Percentiles rank a stretch among this genome's conserved stretches.
Evolutionary conservation across 257 asterid species (phyloP).

Genomic region (Fraxinus pennsylvanica): DNA sequence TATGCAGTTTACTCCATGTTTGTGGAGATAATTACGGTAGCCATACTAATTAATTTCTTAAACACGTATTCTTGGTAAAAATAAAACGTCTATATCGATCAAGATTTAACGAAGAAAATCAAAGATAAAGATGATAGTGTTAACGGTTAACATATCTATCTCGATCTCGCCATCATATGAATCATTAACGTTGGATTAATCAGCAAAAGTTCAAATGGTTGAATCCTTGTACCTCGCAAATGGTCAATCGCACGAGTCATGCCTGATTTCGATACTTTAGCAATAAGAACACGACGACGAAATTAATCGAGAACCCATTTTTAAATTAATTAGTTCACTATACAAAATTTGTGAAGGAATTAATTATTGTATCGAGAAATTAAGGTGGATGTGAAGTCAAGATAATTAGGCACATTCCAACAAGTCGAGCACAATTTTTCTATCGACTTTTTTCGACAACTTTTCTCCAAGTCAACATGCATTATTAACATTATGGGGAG

Average conservation of each 20-base stretch:
- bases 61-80: not conserved
- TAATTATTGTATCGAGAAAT: not conserved
- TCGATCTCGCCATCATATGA: not conserved
- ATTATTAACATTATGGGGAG: not conserved
- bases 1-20: not conserved
- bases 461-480: not conserved
- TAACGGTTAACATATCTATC: no score
- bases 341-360: not conserved
- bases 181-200: not conserved
- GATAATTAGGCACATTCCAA: not conserved
- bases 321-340: no score
- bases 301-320: no score
- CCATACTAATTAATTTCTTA: not conserved
- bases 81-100: not conserved
- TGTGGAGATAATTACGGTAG: not conserved
- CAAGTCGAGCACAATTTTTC: not conserved
- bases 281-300: no score
- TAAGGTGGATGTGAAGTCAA: not conserved
- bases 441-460: not conserved
- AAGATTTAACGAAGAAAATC: not conserved
- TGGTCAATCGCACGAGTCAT: not conserved
- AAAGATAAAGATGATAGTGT: no score
- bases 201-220: not conserved
- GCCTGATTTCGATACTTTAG: no score
- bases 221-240: not conserved